These are phyloP conservation scores for Exophiala calicioides DNA, from an alignment of 2,329 filamentous ascomycete genomes.

Conservation along the genomic window DNA sequence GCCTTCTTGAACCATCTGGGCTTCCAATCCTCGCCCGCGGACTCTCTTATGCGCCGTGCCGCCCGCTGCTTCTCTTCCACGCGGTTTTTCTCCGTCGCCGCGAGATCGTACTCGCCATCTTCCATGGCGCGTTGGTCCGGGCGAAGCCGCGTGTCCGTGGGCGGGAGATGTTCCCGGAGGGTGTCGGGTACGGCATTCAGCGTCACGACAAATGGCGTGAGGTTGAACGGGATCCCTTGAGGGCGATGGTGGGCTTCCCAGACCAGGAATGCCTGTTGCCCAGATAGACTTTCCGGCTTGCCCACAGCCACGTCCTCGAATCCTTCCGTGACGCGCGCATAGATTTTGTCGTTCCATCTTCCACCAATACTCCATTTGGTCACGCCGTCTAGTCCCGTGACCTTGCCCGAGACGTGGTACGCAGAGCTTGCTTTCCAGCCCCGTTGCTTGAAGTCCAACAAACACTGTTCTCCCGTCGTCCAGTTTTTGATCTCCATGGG, in stretches of 20 bases:
- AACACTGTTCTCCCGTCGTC: conserved; percentile 88
- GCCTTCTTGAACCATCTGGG: conserved; percentile 83
- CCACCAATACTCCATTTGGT: conserved; percentile 89
- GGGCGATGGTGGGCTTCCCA: conserved; percentile 88
- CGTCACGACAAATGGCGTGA: conserved; percentile 92
- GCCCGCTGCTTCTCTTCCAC: conserved; percentile 89
- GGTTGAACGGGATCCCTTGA: conserved; percentile 86
- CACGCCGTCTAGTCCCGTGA: conserved; percentile 74
- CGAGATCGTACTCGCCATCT: conserved; percentile 93
- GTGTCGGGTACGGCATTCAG: conserved; percentile 89
- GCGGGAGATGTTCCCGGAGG: conserved; percentile 75
- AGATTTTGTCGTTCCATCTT: conserved; percentile 96
- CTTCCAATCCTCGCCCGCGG: conserved; percentile 74
- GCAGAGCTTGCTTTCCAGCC: conserved; percentile 95
- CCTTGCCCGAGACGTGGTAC: conserved; percentile 83
- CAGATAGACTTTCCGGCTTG: conserved; percentile 36
- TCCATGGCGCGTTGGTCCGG: conserved; percentile 98
- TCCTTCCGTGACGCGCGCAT: conserved; percentile 87
- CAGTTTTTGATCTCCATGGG: conserved; percentile 97
- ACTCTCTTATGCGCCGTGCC: conserved; percentile 71
- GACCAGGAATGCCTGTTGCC: conserved; percentile 77
- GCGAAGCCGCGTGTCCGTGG: conserved; percentile 88
- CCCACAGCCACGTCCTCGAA: conserved; percentile 72
- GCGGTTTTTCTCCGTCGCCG: conserved; percentile 89
- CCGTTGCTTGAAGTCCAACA: conserved; percentile 88